These are phyloP conservation scores for Saccharomyces hybrid DNA, from an alignment of 1,139 yeast genomes.

Conservation along the genomic window DNA sequence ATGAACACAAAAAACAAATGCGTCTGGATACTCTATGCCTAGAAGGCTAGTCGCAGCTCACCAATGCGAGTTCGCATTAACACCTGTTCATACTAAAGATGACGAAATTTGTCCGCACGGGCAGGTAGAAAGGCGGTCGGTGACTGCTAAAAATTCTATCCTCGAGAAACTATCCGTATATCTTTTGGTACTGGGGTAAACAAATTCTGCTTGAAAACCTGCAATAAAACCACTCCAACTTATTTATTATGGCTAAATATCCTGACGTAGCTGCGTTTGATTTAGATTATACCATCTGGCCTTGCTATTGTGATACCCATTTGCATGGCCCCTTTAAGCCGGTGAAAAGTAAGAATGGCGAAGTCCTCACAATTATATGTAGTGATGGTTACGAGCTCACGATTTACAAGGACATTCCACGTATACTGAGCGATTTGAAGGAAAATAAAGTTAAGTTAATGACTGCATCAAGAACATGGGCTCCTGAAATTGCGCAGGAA, in stretches of 20 bases:
- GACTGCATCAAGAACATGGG: constrained; percentile 58
- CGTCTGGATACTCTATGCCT: too few relatives aligned
- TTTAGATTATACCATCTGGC: constrained; percentile 60
- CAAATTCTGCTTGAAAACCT: background rate
- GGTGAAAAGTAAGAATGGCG: constrained; percentile 20
- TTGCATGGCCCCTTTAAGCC: constrained; percentile 39
- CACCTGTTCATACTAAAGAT: too few relatives aligned
- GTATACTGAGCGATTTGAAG: constrained; percentile 41
- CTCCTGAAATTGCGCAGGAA: constrained; percentile 48
- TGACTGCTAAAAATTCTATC: too few relatives aligned
- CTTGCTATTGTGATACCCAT: constrained; percentile 47
- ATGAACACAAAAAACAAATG: too few relatives aligned
- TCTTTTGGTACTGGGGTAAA: background rate
- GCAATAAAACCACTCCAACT: background rate
- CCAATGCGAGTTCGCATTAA: too few relatives aligned
- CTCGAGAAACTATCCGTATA: too few relatives aligned
- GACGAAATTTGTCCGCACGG: too few relatives aligned
- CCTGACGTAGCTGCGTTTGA: constrained; percentile 59
- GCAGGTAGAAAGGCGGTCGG: background rate
- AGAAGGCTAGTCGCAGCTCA: too few relatives aligned
- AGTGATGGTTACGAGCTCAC: constrained; percentile 39
- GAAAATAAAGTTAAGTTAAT: constrained; percentile 39
- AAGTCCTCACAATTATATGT: constrained; percentile 35
- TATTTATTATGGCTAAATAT: constrained; percentile 24
- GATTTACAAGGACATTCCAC: constrained; percentile 46